Base-by-base conservation (phyloP, 805 yeast genomes). In the Teunomyces gatunensis region DNA sequence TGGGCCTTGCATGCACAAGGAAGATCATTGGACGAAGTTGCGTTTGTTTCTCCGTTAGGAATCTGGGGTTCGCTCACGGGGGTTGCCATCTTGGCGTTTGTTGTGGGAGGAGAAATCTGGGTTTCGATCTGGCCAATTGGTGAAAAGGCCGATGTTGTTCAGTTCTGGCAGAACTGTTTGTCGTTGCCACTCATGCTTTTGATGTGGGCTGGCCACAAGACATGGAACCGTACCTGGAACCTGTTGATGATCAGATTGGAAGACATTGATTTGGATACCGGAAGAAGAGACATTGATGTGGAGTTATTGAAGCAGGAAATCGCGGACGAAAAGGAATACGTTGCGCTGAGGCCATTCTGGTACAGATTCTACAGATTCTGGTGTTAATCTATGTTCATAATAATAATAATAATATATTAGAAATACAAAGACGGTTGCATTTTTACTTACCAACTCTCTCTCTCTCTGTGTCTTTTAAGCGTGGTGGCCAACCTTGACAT, bases 101-200 rank as follows among this genome's bases (percentile, higher is more conserved):
- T 71, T 47, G 65, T 72, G 28, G 56, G 60, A 34, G 71, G 73
- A 21, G 69, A 68, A 50, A 57, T 72, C 45, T 72, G 74, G 68
- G 63, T 69, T 5, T 65, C 77, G 2, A 56, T 71, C 45, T 71
- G 59, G 59, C 77, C 77, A 33, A 61, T 64, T 41, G 70, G 64
- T 12, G 27, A 29, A 7, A 46, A 53, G 15, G 65, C 73, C 13
- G 54, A 46, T 48, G 75, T 70, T 9, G 57, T 54, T 28, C 61
- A 61, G 4, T 81, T 81, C 64, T 79, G 81, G 70, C 69, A 79
- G 57, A 64, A 74, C 48, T 80, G 81, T 64, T 60, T 79, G 50
- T 59, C 64, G 11, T 56, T 61, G 55, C 65, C 65, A n/a, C 51
- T 61, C 30, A 69, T 77, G 64, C 49, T 81, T 30, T 55, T 72